Evolutionary conservation across 1,139 yeast genomes (phyloP), one percentile per base, ranked within the genome.

Genomic region (Pichia sp.): DNA sequence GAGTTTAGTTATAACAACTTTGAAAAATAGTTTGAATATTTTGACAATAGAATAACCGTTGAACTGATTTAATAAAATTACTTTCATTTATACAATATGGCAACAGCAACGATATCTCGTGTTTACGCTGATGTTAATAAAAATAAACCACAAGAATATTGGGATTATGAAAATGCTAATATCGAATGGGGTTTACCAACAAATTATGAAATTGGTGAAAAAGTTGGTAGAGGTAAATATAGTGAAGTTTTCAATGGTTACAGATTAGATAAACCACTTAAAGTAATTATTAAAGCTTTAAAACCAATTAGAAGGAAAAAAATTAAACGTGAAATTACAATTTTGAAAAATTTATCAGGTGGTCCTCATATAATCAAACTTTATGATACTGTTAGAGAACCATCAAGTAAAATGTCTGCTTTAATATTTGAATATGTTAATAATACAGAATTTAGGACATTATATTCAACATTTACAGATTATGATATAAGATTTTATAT

Each of bases 301-400:
- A 83, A 83, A 56, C 93, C 93, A 3, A 88, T 83, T 12, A 83
- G 81, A 60, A 71, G 81, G 66, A 83, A 83, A 67, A 83, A 83
- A 61, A 83, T 83, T 45, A 79, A 77, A 56, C 67, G 93, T 49
- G 93, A 83, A 60, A 77, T 83, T 46, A 81, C 81, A 61, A 82
- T 82, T 37, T 66, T 83, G 47, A 83, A 84, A 53, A 82, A 83
- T 59, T 63, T 83, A 51, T 72, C 82, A 5, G 85, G 84, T 2
- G 93, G 93, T 0, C 84, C 86, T 20, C 79, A 81, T 58, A 71
- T 83, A 31, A 68, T 83, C 42, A 82, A 77, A 32, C 64, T 83
- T 42, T 67, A 77, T 49, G 89, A 83, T 55, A 79, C 82, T 38
- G 91, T 83, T n/a, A 71, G 84, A 51, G 93, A 83, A 57, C 78